Conservation (phyloP, 108 stramenopile species). For the Nitzschia sp. region DNA sequence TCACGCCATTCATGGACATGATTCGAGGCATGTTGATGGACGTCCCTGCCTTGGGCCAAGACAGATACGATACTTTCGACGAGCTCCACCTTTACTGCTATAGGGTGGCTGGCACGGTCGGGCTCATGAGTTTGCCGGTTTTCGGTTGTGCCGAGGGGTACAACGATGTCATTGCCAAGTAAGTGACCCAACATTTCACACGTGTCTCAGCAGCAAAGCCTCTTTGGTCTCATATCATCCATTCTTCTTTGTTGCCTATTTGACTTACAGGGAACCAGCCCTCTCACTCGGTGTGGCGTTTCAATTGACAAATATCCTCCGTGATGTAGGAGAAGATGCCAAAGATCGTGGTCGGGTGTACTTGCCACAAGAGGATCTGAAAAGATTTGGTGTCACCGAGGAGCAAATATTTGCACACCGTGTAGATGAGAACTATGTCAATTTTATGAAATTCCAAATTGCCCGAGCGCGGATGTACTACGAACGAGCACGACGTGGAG, state of each 20-base stretch:
- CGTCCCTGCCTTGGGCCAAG: slow-evolving; percentile 89
- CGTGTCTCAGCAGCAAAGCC: too few species aligned
- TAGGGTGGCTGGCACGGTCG: slow-evolving; percentile 96
- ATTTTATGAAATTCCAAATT: slow-evolving; percentile 95
- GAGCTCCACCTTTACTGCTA: slow-evolving; percentile 97
- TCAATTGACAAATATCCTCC: slow-evolving; percentile 98
- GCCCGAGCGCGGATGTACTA: slow-evolving; percentile 92
- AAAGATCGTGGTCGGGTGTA: slow-evolving; percentile 90
- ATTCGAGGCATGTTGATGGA: slow-evolving; percentile 97
- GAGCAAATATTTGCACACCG: slow-evolving; percentile 87
- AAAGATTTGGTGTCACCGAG: slow-evolving; percentile 89
- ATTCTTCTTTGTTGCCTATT: slow-evolving; percentile 4
- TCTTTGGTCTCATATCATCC: not conserved
- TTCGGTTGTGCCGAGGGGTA: slow-evolving; percentile 87
- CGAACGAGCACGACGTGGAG: slow-evolving; percentile 89
- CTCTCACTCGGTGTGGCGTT: slow-evolving; percentile 96
- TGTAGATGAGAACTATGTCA: slow-evolving; percentile 88
- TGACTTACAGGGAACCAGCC: slow-evolving; percentile 77
- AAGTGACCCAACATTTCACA: not conserved
- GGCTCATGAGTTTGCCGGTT: slow-evolving; percentile 95
- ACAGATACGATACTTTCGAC: slow-evolving; percentile 91
- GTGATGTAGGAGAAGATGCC: slow-evolving; percentile 97
- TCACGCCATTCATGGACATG: slow-evolving; percentile 95
- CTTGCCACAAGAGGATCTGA: slow-evolving; percentile 89
- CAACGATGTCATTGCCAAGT: slow-evolving; percentile 84